These are phyloP conservation scores for Capsella rubella DNA, from an alignment of 441 rosid genomes.

Conservation along the genomic window DNA sequence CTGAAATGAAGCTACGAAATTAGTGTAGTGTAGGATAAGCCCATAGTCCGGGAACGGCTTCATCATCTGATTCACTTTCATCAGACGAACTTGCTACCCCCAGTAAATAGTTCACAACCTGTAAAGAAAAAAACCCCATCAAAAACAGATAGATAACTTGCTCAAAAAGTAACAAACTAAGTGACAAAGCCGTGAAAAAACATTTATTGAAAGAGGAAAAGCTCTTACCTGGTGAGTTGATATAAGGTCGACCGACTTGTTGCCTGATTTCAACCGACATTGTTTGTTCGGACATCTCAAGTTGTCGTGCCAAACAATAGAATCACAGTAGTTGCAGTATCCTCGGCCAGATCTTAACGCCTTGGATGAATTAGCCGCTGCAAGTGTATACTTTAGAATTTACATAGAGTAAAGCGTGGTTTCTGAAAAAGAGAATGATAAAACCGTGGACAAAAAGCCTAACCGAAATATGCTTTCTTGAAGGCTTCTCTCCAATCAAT, in stretches of 20 bases:
- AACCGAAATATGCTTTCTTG: conserved; percentile 60
- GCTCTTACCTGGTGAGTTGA: conserved; percentile 56
- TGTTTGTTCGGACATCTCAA: conserved; percentile 58
- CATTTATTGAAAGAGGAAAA: not conserved
- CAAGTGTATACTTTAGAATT: conserved; percentile 1
- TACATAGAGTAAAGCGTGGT: not conserved
- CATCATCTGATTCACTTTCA: conserved; percentile 71
- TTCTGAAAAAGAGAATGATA: not conserved
- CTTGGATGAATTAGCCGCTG: conserved; percentile 54
- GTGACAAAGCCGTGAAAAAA: not conserved
- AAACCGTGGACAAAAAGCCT: conserved; percentile 1
- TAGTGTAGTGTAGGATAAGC: too few species aligned
- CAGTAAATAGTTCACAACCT: conserved; percentile 70
- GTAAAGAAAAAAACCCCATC: conserved; percentile 31
- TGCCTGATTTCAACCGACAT: conserved; percentile 40
- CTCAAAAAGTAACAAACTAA: not conserved
- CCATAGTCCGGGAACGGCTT: conserved; percentile 51
- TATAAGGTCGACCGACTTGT: conserved; percentile 51
- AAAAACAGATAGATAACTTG: conserved; percentile 9
- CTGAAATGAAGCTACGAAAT: too few species aligned
- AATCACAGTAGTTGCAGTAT: conserved; percentile 58
- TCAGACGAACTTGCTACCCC: conserved; percentile 50
- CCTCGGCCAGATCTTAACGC: conserved; percentile 63
- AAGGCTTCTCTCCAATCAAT: conserved; percentile 73
- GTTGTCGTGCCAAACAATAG: conserved; percentile 70